Evolutionary conservation across 2,329 filamentous ascomycete species (phyloP), one percentile per base, ranked within the genome.

Genomic region (Colletotrichum trifolii): DNA sequence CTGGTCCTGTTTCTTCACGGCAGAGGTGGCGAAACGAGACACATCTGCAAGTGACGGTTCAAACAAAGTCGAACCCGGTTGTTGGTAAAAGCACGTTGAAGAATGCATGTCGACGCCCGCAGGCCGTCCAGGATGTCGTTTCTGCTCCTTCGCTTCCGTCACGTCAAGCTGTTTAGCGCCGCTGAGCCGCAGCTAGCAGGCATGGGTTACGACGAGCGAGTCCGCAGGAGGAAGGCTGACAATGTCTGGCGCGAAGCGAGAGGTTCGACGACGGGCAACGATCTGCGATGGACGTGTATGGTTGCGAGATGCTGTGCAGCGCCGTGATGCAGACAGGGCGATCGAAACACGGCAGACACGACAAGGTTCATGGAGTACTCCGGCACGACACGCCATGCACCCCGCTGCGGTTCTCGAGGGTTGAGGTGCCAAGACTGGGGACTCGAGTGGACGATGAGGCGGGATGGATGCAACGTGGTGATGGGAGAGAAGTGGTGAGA

Each of bases 81-180:
- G 17, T 36, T 47, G 55, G 55, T 58, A 58, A 43, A 47, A 25
- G 25, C 25, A 4, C 4, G 38, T 33, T 58, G 55, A 8, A 39
- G 13, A 40, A 50, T 50, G 55, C 55, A 49, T 50, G 55, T 43
- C 45, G 55, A 50, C 46, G 55, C 55, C 55, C 55, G 55, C 55
- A 58, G 46, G 46, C 46, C 55, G 15, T 8, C 55, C 38, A 25
- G 55, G 55, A 58, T 58, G 46, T 25, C 25, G 55, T 42, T 42
- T 33, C 48, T 10, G 25, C 43, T 58, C 46, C 55, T 38, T 58
- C 55, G 55, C 36, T 58, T 58, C 46, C 38, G 38, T 34, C 45
- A 35, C 45, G 54, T 49, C 45, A 57, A 57, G 42, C 54, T 34
- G 17, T 36, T 13, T 57, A 58, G 55, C 55, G n/a, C 34, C n/a